phyloP scores from a whole-genome alignment of 169 alveolate species.

The Eimeria nieschulzi region DNA sequence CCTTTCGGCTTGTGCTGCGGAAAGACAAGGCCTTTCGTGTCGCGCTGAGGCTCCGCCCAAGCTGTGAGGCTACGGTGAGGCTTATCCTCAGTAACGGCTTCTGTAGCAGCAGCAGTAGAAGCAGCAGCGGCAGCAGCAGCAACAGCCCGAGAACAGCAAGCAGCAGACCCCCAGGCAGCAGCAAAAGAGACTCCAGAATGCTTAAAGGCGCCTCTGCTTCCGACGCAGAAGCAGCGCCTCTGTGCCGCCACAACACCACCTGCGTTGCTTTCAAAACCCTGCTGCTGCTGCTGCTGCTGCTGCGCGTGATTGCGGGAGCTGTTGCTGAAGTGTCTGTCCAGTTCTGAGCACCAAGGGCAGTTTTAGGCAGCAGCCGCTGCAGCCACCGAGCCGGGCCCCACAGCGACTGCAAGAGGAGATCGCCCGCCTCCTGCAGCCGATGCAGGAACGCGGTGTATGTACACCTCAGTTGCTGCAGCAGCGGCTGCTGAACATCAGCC shows the following conservation, averaged over 20 bases:
- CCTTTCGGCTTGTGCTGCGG: too few relatives aligned
- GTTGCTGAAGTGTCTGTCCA: not conserved
- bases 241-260: slow-evolving; percentile 19
- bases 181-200: not conserved
- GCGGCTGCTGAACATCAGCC: not conserved
- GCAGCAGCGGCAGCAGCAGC: slow-evolving; percentile 35
- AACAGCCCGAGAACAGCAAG: slow-evolving; percentile 1
- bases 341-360: not conserved
- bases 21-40: too few relatives aligned
- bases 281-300: slow-evolving; percentile 30
- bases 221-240: not conserved
- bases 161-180: slow-evolving; percentile 42
- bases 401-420: slow-evolving; percentile 3
- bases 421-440: slow-evolving; percentile 33
- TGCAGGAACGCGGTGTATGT: not conserved
- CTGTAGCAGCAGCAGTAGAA: slow-evolving; percentile 6
- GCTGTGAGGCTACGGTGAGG: too few relatives aligned
- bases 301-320: not conserved
- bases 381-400: not conserved
- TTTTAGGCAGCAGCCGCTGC: slow-evolving; percentile 11
- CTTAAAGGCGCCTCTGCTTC: not conserved
- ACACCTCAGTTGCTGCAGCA: slow-evolving; percentile 16
- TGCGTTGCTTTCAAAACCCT: not conserved
- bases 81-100: not conserved
- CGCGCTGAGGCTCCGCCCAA: too few relatives aligned